These are phyloP conservation scores for Plantago major DNA, from an alignment of 257 asterid species.

Conservation along the genomic window DNA sequence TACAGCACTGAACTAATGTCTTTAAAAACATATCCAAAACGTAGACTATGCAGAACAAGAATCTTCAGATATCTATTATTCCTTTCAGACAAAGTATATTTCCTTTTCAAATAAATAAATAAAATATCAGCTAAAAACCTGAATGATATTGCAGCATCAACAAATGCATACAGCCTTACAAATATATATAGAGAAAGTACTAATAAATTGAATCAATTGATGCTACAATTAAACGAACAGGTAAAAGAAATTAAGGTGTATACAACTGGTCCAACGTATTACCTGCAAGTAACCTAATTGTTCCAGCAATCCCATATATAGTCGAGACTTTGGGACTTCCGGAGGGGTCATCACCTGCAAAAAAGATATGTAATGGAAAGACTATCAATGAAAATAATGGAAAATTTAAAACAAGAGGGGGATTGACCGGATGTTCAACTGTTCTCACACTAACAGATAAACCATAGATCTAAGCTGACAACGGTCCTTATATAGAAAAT, in stretches of 20 bases:
- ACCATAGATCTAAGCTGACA: too few relatives aligned
- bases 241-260: slow-evolving; percentile 1
- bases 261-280: slow-evolving; percentile 20
- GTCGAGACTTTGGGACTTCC: slow-evolving; percentile 63
- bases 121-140: not conserved
- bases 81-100: not conserved
- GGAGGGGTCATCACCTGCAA: slow-evolving; percentile 47
- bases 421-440: too few relatives aligned
- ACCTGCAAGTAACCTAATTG: slow-evolving; percentile 94
- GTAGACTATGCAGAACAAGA: too few relatives aligned
- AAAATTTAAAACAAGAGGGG: not conserved
- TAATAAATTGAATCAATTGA: not conserved
- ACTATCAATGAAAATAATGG: not conserved
- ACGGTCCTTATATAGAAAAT: not conserved
- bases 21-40: too few relatives aligned
- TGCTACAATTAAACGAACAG: not conserved
- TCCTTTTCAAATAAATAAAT: not conserved
- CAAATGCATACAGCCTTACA: not conserved
- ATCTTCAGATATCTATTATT: not conserved
- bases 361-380: not conserved
- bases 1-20: too few relatives aligned
- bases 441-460: too few relatives aligned
- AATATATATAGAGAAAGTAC: not conserved
- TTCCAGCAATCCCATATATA: slow-evolving; percentile 87
- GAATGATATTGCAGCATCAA: not conserved